Evolutionary conservation across 345 rosid genomes (phyloP), one percentile per base, ranked within the genome.

Genomic region (Eucalyptus erythrocorys): DNA sequence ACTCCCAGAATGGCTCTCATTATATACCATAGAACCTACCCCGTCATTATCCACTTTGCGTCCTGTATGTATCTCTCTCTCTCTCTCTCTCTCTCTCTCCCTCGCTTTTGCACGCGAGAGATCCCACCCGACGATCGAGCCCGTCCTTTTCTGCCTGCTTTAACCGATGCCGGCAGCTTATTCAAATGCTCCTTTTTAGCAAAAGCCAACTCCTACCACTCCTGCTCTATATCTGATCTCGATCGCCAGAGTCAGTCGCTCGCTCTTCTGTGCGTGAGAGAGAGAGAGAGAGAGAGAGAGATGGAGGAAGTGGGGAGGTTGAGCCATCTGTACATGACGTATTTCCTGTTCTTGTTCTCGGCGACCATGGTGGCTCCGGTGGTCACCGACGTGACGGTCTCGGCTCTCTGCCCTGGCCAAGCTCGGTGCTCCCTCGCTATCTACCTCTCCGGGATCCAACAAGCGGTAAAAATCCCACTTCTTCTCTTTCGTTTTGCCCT

Each of bases 381-480:
- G 89, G 85, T 90, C 64, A 87, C 90, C 32, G 95, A 94, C 86
- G 91, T 90, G 42, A 91, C 93, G 43, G 90, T 93, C 91, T 57
- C 90, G 8, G 94, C 95, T 2, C 61, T 94, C 89, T 94, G 95
- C 84, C 82, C 95, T 13, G 94, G 92, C 16, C 30, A 87, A 91
- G 5, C 1, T 32, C 89, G 89, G 68, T 94, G 95, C 91, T 91
- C 93, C 24, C 85, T 92, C 22, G 93, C 94, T 48, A 92, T 94
- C 79, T 92, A 87, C 64, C 91, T 94, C 85, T 19, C 92, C 3
- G 94, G 93, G 50, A 51, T 93, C 84, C 93, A 93, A 86, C 91
- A 93, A 50, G 93, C 89, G 93, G 95, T 94, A 90, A 55, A 4
- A 12, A 21, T n/a, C 50, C 11, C 21, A 10, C 27, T 43, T 49